phyloP scores from a whole-genome alignment of 306 rosid genomes.

The Lablab purpureus region DNA sequence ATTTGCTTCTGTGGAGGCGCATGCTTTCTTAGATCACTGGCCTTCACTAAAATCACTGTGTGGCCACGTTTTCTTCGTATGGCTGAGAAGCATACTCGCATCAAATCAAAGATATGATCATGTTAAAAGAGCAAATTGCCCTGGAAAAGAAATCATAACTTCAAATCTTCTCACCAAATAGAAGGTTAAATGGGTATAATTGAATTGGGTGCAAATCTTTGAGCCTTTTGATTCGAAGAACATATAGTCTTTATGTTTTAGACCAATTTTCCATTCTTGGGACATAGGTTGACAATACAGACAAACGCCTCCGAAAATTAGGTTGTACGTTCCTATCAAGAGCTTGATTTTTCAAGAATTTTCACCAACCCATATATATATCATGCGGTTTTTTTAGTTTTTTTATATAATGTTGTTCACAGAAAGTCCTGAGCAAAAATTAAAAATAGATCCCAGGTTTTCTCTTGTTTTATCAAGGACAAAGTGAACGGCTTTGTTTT shows the following conservation, averaged over 20 bases:
- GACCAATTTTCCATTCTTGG: background rate
- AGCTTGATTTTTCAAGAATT: background rate
- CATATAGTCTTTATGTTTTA: background rate
- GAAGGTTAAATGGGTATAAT: background rate
- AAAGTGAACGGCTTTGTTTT: too few relatives aligned
- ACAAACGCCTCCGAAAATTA: background rate
- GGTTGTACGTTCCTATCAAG: constrained; percentile 15
- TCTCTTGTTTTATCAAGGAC: background rate
- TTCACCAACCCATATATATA: background rate
- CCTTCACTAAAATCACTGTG: background rate
- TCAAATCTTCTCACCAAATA: background rate
- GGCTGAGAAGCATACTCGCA: too few relatives aligned
- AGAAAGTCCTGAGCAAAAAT: background rate
- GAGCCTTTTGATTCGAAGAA: constrained; percentile 21
- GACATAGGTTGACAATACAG: background rate
- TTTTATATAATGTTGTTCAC: background rate
- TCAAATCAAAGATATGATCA: background rate
- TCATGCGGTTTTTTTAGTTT: too few relatives aligned
- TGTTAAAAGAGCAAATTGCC: background rate
- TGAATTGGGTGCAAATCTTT: background rate
- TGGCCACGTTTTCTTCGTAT: background rate
- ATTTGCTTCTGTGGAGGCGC: background rate
- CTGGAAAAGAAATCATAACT: background rate
- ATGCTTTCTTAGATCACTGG: background rate
- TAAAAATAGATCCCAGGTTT: background rate